A percentile compares a stretch with the other conserved stretches of the same genome.
Evolutionary conservation across 257 asterid genomes (phyloP).

Genomic region (Henckelia pumila): DNA sequence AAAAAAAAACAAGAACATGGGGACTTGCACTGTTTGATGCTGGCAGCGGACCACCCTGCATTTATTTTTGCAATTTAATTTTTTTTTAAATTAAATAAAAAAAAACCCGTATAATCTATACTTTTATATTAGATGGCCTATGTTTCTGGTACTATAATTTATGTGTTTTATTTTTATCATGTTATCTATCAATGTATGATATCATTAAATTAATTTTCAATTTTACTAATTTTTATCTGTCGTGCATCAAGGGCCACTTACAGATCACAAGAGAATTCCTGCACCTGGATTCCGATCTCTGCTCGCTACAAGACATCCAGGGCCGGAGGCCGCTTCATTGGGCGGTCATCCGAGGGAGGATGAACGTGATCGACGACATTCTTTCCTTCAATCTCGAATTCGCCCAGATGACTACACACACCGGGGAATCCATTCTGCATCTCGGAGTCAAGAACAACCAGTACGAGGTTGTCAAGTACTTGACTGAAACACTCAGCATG

Average conservation of each 20-base stretch:
- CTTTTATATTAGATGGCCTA: too few relatives aligned
- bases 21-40: too few relatives aligned
- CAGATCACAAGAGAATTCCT: slow-evolving; percentile 42
- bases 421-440: slow-evolving; percentile 46
- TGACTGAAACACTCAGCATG: slow-evolving; percentile 32
- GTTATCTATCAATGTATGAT: too few relatives aligned
- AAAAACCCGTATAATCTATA: too few relatives aligned
- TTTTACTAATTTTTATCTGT: too few relatives aligned
- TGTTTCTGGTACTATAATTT: too few relatives aligned
- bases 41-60: too few relatives aligned
- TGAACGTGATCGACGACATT: slow-evolving; percentile 45
- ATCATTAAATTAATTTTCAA: too few relatives aligned
- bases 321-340: slow-evolving; percentile 50
- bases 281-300: slow-evolving; percentile 41
- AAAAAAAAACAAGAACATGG: too few relatives aligned
- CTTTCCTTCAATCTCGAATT: slow-evolving; percentile 34
- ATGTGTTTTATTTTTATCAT: too few relatives aligned
- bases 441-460: slow-evolving; percentile 53
- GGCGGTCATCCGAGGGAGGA: slow-evolving; percentile 42
- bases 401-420: slow-evolving; percentile 28
- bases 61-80: too few relatives aligned
- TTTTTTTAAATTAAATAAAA: too few relatives aligned
- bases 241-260: slow-evolving; percentile 47
- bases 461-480: slow-evolving; percentile 39
- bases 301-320: slow-evolving; percentile 33